Percentiles rank a stretch among this genome's conserved stretches.
phyloP scores from a whole-genome alignment of 345 rosid species.

The Conringia planisiliqua region DNA sequence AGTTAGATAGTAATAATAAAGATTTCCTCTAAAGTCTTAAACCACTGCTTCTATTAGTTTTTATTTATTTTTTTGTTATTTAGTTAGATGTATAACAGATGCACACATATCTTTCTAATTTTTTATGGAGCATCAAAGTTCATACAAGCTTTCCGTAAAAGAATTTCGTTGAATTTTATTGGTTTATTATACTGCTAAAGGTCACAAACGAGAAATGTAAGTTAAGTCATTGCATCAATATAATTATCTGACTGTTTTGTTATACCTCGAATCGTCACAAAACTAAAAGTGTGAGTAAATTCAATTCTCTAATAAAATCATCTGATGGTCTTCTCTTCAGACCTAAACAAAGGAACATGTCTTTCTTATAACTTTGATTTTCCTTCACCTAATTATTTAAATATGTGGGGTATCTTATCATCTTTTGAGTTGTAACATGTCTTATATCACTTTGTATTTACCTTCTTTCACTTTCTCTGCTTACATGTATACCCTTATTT shows the following conservation, averaged over 20 bases:
- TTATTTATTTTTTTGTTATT: not conserved
- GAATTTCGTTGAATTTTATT: not conserved
- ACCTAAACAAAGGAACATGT: not conserved
- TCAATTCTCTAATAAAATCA: not conserved
- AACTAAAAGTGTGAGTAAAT: not conserved
- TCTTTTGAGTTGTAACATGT: not conserved
- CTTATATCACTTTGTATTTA: not conserved
- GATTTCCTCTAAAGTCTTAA: not conserved
- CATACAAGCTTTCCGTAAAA: slow-evolving; percentile 5
- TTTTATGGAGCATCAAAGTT: slow-evolving; percentile 6
- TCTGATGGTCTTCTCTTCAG: slow-evolving; percentile 8
- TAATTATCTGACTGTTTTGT: slow-evolving; percentile 8
- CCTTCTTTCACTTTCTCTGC: not conserved
- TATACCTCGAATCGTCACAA: not conserved
- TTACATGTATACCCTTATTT: not conserved
- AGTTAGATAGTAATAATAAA: not conserved
- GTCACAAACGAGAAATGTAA: not conserved
- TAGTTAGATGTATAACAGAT: slow-evolving; percentile 16
- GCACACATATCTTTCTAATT: slow-evolving; percentile 6
- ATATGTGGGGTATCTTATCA: not conserved
- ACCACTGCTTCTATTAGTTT: not conserved
- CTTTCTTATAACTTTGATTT: not conserved
- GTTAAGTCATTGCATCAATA: slow-evolving; percentile 6
- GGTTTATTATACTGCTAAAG: not conserved
- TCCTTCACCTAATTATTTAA: not conserved